Evolutionary conservation across 768 basidiomycete genomes (phyloP).

Genomic region (Paxillus rubicundulus): DNA sequence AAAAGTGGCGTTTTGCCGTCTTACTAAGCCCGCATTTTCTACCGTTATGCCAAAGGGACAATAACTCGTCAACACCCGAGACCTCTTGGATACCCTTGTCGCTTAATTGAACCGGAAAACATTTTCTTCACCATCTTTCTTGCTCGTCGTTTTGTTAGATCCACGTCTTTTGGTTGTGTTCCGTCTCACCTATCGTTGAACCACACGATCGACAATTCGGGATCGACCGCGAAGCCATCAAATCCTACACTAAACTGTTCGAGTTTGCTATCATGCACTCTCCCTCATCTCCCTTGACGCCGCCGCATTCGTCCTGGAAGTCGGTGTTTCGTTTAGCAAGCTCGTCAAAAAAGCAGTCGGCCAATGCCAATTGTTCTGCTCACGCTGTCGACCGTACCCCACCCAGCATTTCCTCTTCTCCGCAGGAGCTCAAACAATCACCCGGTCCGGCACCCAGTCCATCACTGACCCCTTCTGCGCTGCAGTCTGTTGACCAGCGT

Average conservation of each 20-base stretch:
- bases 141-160: conserved; percentile 11
- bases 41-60: conserved; percentile 13
- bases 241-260: background rate
- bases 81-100: conserved; percentile 3
- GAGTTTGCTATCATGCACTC: conserved; percentile 22
- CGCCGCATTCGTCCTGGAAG: conserved; percentile 53
- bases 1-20: conserved; percentile 28
- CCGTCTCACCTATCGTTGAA: background rate
- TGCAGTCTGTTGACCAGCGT: conserved; percentile 53
- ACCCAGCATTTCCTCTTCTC: conserved; percentile 28
- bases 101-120: conserved; percentile 14
- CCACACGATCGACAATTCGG: conserved; percentile 20
- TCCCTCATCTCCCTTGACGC: conserved; percentile 20
- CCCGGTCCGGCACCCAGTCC: conserved; percentile 41
- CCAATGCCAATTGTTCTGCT: conserved; percentile 37
- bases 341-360: conserved; percentile 57
- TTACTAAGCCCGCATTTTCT: conserved; percentile 28
- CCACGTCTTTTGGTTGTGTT: background rate
- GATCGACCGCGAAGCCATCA: conserved; percentile 23
- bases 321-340: conserved; percentile 70
- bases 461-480: conserved; percentile 54
- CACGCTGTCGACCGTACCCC: conserved; percentile 49
- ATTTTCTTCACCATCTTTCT: conserved; percentile 15
- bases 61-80: conserved; percentile 5
- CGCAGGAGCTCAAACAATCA: conserved; percentile 17